Evolutionary conservation across 225 moss, liverwort and hornwort genomes (phyloP).

Genomic region (Pleurozium schreberi): DNA sequence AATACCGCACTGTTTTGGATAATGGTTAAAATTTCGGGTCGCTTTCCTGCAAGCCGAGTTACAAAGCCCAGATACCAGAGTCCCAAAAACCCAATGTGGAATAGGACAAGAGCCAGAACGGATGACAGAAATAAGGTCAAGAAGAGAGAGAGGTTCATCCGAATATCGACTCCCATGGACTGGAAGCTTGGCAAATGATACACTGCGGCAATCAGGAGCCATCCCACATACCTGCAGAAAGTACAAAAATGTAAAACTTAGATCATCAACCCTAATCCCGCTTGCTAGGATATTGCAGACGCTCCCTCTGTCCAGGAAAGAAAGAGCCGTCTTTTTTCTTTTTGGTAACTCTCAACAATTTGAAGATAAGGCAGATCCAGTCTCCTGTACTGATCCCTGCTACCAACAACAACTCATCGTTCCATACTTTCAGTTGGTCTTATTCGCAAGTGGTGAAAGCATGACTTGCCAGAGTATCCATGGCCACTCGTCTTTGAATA

Average conservation of each 20-base stretch:
- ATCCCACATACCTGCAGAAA: constrained; percentile 79
- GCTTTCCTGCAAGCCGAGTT: constrained; percentile 83
- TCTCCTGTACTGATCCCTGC: too few species aligned
- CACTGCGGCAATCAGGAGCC: constrained; percentile 87
- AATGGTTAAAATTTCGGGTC: constrained; percentile 89
- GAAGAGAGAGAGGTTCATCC: constrained; percentile 94
- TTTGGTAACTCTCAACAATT: neutral
- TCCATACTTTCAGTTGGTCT: neutral
- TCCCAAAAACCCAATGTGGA: constrained; percentile 84
- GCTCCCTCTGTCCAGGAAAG: neutral
- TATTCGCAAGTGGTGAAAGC: neutral
- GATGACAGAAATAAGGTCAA: constrained; percentile 93
- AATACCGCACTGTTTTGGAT: constrained; percentile 94
- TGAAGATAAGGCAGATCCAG: neutral
- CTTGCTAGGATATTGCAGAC: neutral
- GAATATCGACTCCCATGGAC: constrained; percentile 97
- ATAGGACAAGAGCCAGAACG: constrained; percentile 62
- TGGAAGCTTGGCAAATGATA: constrained; percentile 98
- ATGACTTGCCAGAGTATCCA: too few species aligned
- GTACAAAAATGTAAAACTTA: neutral
- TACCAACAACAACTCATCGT: neutral
- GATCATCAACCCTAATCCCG: constrained; percentile 2
- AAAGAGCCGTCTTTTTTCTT: neutral
- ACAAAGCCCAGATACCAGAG: constrained; percentile 87
- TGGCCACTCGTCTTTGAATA: neutral